Evolutionary conservation across 2,329 filamentous ascomycete species (phyloP), one percentile per base, ranked within the genome.

Genomic region (Byssochlamys sp.): DNA sequence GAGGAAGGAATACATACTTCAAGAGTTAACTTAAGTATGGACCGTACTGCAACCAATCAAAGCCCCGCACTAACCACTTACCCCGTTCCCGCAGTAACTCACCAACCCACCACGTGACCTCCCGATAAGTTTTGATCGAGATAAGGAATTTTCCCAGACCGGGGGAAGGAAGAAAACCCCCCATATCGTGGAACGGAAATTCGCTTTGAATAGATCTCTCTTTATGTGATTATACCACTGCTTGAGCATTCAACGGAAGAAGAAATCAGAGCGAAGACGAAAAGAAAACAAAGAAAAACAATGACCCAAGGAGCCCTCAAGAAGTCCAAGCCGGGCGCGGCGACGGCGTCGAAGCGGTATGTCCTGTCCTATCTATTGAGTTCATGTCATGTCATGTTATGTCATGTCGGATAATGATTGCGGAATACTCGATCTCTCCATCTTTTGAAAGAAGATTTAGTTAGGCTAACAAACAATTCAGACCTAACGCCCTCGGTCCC

Each of bases 251-350:
- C 35, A 6, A 19, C 14, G 6, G 7, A n/a, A n/a, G n/a, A n/a
- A n/a, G n/a, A n/a, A n/a, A n/a, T n/a, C n/a, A n/a, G n/a, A n/a
- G n/a, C n/a, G n/a, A n/a, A n/a, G n/a, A n/a, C n/a, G n/a, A n/a
- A n/a, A n/a, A n/a, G n/a, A n/a, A 45, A 12, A 53, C 29, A 1
- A 26, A 27, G 10, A 55, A 35, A 10, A 57, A 62, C 25, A 60
- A 80, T 80, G 78, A 76, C 77, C 24, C 78, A 80, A 73, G 77
- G 77, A 59, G 65, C 69, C 35, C 64, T 80, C 56, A 81, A 81
- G 62, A 80, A 79, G 60, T 59, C 69, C 62, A 70, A 75, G 62
- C 58, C 71, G 53, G 19, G 19, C 1, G 19, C 19, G 19, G 66
- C 67, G 7, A 55, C 63, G 52, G 65, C 63, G 66, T 67, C 63